Percentiles rank a stretch among this genome's conserved stretches.
Evolutionary conservation across 2,329 filamentous ascomycete species (phyloP).

Genomic region (Geosmithia morbida): DNA sequence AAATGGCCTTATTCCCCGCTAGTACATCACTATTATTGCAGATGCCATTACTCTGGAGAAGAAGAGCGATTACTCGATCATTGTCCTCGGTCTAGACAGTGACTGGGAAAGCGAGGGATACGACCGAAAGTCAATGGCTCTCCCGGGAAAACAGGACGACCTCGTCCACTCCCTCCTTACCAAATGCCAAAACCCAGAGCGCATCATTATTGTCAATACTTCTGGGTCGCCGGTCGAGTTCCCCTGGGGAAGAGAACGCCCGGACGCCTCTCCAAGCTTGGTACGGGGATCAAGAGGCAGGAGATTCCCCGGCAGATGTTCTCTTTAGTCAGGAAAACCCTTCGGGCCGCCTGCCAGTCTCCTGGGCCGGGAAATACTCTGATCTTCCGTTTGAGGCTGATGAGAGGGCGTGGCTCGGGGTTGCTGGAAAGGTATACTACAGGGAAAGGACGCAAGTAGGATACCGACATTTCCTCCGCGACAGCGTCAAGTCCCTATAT

Average conservation of each 20-base stretch:
- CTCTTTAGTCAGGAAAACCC: conserved; percentile 56
- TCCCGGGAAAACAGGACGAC: conserved; percentile 44
- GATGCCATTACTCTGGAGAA: no score
- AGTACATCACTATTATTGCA: no score
- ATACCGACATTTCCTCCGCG: conserved; percentile 57
- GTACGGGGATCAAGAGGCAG: conserved; percentile 59
- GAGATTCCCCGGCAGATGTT: conserved; percentile 50
- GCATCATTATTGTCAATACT: conserved; percentile 56
- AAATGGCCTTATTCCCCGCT: no score
- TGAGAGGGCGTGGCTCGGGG: conserved; percentile 59
- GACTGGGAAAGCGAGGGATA: conserved; percentile 18
- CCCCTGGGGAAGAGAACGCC: conserved; percentile 46
- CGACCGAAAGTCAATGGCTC: conserved; percentile 57
- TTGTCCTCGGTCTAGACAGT: no score
- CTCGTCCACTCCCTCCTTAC: conserved; percentile 24
- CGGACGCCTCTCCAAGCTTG: conserved; percentile 53
- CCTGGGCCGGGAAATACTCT: not conserved
- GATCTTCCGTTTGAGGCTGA: no score
- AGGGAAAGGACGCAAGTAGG: conserved; percentile 62
- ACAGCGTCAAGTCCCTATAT: conserved; percentile 45
- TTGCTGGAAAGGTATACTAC: conserved; percentile 53
- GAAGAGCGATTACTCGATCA: no score
- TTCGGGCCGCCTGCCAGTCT: conserved; percentile 49
- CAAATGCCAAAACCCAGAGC: conserved; percentile 6
- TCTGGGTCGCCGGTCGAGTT: conserved; percentile 57